Conservation (phyloP, 2,329 filamentous ascomycete species). For the Pseudogymnoascus sp. region DNA sequence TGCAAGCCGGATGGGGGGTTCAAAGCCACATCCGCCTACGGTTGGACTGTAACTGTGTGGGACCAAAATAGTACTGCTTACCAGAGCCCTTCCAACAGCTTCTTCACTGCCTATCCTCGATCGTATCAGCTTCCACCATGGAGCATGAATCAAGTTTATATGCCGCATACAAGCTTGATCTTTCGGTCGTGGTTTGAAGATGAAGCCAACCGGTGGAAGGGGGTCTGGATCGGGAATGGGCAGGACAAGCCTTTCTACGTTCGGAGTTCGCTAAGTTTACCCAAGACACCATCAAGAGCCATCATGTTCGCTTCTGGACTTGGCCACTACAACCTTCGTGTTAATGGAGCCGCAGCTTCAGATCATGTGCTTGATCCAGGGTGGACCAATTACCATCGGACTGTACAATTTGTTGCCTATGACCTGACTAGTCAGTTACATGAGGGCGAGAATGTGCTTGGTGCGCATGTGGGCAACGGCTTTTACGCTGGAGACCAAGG, state of each 20-base stretch:
- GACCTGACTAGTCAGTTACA: constrained; percentile 32
- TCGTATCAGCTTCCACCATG: constrained; percentile 32
- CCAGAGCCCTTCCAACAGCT: constrained; percentile 27
- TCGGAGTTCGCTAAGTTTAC: constrained; percentile 29
- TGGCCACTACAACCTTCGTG: constrained; percentile 34
- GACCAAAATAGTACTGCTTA: constrained; percentile 27
- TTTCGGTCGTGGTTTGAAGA: constrained; percentile 37
- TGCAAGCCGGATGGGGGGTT: constrained; percentile 30
- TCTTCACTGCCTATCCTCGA: constrained; percentile 35
- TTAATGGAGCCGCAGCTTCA: constrained; percentile 31
- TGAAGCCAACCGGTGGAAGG: constrained; percentile 34
- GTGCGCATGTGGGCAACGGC: constrained; percentile 36
- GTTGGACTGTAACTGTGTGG: constrained; percentile 33
- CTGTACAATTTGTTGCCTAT: constrained; percentile 37
- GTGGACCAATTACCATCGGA: constrained; percentile 35
- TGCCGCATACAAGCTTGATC: constrained; percentile 36
- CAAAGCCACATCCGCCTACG: constrained; percentile 30
- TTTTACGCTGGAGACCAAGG: constrained; percentile 39
- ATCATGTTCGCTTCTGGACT: constrained; percentile 34
- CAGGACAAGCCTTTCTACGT: constrained; percentile 35
- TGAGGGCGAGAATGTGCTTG: constrained; percentile 30
- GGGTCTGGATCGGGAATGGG: constrained; percentile 34
- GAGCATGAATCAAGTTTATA: constrained; percentile 37
- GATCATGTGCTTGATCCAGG: constrained; percentile 33
- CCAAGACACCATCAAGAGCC: constrained; percentile 27